A percentile compares a stretch with the other conserved stretches of the same genome.
phyloP scores from a whole-genome alignment of 2,329 filamentous ascomycete genomes.

The Claviceps humidiphila region DNA sequence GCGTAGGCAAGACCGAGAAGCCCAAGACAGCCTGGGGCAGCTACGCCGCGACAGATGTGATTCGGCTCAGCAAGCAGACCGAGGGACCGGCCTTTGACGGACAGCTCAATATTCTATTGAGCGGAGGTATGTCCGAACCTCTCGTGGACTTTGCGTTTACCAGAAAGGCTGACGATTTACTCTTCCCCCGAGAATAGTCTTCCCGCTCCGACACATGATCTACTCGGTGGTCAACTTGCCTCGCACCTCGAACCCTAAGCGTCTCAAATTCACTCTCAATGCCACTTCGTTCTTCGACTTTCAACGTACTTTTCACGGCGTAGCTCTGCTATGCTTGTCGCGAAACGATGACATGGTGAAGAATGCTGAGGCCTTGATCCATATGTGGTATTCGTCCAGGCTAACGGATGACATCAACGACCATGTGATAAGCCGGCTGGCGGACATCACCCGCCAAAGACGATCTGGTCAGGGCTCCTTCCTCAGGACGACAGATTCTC shows the following conservation, averaged over 20 bases:
- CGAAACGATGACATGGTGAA: conserved; percentile 2
- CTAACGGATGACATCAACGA: conserved; percentile 4
- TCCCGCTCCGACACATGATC: conserved; percentile 13
- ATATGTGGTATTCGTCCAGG: conserved; percentile 16
- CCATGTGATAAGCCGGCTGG: neutral
- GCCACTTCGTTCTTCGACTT: conserved; percentile 1
- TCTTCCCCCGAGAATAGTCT: conserved; percentile 6
- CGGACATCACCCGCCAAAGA: neutral
- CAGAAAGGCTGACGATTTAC: neutral
- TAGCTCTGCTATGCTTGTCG: neutral
- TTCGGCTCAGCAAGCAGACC: conserved; percentile 13
- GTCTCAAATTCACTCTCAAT: conserved; percentile 8
- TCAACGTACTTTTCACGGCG: neutral
- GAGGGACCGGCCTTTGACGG: conserved; percentile 13
- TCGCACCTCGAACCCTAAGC: conserved; percentile 6
- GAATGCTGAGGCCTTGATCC: conserved; percentile 13
- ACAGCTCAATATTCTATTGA: conserved; percentile 11
- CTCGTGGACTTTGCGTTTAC: neutral
- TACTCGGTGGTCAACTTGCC: conserved; percentile 13
- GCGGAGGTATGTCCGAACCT: conserved; percentile 9
- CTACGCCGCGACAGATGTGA: conserved; percentile 13
- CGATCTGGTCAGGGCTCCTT: too few species aligned
- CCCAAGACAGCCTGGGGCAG: conserved; percentile 7
- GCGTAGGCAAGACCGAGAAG: neutral
- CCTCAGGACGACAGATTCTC: neutral